phyloP scores from a whole-genome alignment of 1,284 basidiomycete genomes.

The Rhizopogon parksii region DNA sequence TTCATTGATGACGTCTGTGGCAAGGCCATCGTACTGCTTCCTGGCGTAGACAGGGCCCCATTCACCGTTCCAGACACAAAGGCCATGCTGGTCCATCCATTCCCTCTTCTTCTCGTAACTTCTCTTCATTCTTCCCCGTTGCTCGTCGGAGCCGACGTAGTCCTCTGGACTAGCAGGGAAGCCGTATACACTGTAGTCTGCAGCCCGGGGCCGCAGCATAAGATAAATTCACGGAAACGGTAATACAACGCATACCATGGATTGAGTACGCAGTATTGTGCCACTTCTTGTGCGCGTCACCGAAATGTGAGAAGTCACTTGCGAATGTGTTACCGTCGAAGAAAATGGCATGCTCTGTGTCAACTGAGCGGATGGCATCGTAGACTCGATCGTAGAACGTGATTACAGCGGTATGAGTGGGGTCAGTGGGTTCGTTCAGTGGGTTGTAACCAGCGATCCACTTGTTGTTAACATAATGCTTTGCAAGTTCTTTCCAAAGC shows the following conservation, averaged over 20 bases:
- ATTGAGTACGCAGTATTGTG: constrained; percentile 68
- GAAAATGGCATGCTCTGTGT: constrained; percentile 59
- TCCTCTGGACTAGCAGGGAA: constrained; percentile 60
- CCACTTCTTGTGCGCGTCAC: constrained; percentile 49
- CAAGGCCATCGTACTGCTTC: constrained; percentile 47
- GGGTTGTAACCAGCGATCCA: constrained; percentile 73
- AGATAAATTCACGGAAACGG: background rate
- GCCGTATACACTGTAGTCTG: constrained; percentile 46
- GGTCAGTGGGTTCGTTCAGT: constrained; percentile 71
- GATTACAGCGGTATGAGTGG: constrained; percentile 44
- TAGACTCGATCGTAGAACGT: constrained; percentile 59
- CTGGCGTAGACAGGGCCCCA: constrained; percentile 67
- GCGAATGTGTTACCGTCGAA: constrained; percentile 72
- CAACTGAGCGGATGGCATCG: constrained; percentile 59
- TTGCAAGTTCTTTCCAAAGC: constrained; percentile 65
- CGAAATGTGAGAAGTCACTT: constrained; percentile 67
- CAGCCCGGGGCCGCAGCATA: background rate
- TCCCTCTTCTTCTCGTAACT: constrained; percentile 61
- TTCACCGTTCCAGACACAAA: constrained; percentile 75
- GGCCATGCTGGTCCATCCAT: constrained; percentile 59
- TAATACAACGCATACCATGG: constrained; percentile 41
- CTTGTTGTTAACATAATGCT: constrained; percentile 56
- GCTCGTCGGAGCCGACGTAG: constrained; percentile 47
- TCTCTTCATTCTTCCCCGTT: constrained; percentile 43
- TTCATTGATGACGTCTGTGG: constrained; percentile 60